phyloP scores from a whole-genome alignment of 305 asterid species.

The Ilex paraguariensis region DNA sequence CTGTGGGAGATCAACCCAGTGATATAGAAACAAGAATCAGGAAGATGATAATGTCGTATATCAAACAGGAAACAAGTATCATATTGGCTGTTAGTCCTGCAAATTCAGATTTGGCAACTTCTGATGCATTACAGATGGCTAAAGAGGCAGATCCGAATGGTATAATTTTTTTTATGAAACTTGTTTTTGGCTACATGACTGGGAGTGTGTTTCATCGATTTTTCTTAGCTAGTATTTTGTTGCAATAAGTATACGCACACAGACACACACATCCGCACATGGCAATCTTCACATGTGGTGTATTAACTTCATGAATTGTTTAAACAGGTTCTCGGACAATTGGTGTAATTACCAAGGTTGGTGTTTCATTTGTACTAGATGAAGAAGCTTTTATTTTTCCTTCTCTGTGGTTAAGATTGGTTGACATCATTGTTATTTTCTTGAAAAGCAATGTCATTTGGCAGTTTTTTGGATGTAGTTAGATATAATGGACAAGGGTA shows the following conservation, averaged over 20 bases:
- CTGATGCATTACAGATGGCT: slow-evolving; percentile 37
- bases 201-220: no score
- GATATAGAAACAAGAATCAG: slow-evolving; percentile 32
- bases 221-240: no score
- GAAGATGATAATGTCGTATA: slow-evolving; percentile 27
- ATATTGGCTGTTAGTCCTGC: slow-evolving; percentile 42
- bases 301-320: slow-evolving; percentile 5
- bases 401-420: not conserved
- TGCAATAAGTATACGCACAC: no score
- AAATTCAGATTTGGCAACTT: slow-evolving; percentile 32
- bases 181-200: not conserved
- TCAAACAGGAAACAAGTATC: slow-evolving; percentile 25
- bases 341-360: slow-evolving; percentile 41
- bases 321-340: slow-evolving; percentile 31
- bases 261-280: no score
- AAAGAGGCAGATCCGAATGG: slow-evolving; percentile 31
- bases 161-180: slow-evolving; percentile 5
- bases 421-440: not conserved
- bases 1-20: slow-evolving; percentile 36
- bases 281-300: not conserved
- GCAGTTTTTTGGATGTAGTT: slow-evolving; percentile 13
- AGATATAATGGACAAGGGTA: slow-evolving; percentile 39
- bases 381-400: not conserved
- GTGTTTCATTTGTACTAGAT: not conserved
- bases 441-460: not conserved